Evolutionary conservation across 2,329 filamentous ascomycete species (phyloP).

Genomic region (Ophiostoma quercus): DNA sequence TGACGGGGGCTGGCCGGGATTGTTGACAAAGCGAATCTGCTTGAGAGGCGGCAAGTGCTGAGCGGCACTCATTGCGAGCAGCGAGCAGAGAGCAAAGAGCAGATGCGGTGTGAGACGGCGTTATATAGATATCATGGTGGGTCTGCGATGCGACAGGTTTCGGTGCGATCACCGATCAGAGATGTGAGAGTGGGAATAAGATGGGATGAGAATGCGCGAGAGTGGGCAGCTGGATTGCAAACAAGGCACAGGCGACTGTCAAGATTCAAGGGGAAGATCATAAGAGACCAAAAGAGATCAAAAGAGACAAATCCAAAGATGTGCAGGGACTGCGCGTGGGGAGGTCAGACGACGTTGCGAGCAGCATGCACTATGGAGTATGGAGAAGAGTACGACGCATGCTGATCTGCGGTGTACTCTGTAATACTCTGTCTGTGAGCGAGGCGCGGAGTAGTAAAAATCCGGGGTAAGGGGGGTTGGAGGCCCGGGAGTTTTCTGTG

Average conservation of each 20-base stretch:
- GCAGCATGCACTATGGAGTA: neutral
- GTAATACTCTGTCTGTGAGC: neutral
- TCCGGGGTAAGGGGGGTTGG: conserved; percentile 16
- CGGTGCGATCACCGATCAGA: neutral
- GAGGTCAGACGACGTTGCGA: neutral
- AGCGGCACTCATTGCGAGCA: conserved; percentile 43
- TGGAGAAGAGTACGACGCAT: neutral
- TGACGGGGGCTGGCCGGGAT: conserved; percentile 72
- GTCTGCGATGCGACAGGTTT: neutral
- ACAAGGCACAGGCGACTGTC: neutral
- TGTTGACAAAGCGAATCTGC: conserved; percentile 74
- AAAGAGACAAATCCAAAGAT: neutral
- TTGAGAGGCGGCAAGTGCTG: conserved; percentile 46
- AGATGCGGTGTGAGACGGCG: conserved; percentile 20
- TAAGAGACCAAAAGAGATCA: too few relatives aligned
- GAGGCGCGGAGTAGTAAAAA: conserved; percentile 21
- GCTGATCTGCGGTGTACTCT: conserved; percentile 9
- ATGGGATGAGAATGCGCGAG: neutral
- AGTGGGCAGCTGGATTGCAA: neutral
- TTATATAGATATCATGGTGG: conserved; percentile 36
- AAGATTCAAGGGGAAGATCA: too few relatives aligned
- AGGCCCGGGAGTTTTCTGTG: neutral
- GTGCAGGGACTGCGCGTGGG: neutral
- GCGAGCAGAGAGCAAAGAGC: conserved; percentile 2
- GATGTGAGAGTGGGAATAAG: neutral